Base-by-base conservation (phyloP, 768 basidiomycete species). In the Russula sp. region DNA sequence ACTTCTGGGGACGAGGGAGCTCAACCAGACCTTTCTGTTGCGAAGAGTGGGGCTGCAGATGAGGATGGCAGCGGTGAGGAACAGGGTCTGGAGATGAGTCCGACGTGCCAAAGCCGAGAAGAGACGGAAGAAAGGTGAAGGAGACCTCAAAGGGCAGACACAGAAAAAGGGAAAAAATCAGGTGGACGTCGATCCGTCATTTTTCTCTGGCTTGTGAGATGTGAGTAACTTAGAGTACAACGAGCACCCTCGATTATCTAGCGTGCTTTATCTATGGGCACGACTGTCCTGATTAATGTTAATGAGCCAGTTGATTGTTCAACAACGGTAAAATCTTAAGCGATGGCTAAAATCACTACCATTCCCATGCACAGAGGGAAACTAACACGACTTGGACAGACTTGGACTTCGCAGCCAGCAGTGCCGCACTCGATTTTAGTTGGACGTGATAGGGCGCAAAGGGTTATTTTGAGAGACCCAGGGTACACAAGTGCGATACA, bases 121-220 rank as follows among this genome's bases (percentile, higher is more conserved):
- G 69, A 78, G 84, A 61, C 87, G 85, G 63, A 85, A 84, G 70
- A 80, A 77, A 34, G 81, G 80, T 36, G 81, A 79, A 67, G 81
- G 84, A 59, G 75, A 79, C 6, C 70, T 85, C 59, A 65, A 70
- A 24, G 73, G 73, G 38, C 73, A 76, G 28, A 81, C 78, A 71
- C 82, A 78, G 75, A 83, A 82, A 73, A 87, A 84, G 72, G 84
- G 84, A 26, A 80, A 77, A 67, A 86, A 88, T 67, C 77, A 81
- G 57, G 77, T 84, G 26, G 83, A 81, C 36, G 80, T 80, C 5
- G 83, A 86, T 34, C 78, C 78, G 11, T 78, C 82, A 22, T 92
- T 91, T 74, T 92, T 91, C 70, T 81, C 83, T 51, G 87, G 80
- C 51, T 75, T 92, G 64, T 89, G 73, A 69, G 36, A 49, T 20